Base-by-base conservation (phyloP, 164 flowering plant genomes). In the Taxillus chinensis region DNA sequence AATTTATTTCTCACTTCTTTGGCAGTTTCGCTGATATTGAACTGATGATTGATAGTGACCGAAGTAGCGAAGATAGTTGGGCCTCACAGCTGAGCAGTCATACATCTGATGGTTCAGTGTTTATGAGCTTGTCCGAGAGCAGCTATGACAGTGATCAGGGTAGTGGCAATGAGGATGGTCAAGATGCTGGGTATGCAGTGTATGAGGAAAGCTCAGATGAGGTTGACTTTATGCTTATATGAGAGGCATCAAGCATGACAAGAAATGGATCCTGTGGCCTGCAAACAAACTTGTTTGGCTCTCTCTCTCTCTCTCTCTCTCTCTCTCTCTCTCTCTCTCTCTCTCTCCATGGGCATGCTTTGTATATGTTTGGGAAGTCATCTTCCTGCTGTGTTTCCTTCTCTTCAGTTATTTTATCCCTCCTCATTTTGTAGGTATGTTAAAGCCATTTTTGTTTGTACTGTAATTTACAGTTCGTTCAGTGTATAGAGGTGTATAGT, bases 201-300 rank as follows among this genome's bases (percentile, higher is more conserved):
- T 77, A 67, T 54, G 89, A 82, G 64, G 95, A 82, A 61, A 86
- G 89, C 69, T 86, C 91, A 13, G 97, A 88, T 63, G 95, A 87
- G 66, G 74, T 75, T 45, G 90, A 86, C 53, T 78, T 69, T 74
- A 59, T 79, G 70, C 42, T 70, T 49, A 14, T 60, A 37, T 82
- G 64, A 68, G 3, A 66, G 64, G 12, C 11, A 15, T 45, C 38
- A 17, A 63, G 2, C 39, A 41, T 17, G 49, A 63, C 66, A 39
- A 55, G 60, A 38, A 27, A 10, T 16, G 46, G 58, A 56, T 38
- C n/a, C 3, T 55, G 17, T n/a, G 54, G 62, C 59, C 56, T 17
- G 15, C 17, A 54, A 7, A 62, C 27, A 56, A 60, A 27, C 27
- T 27, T 27, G 27, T 27, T 27, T 27, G 27, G 27, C 27, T 27